Conservation (phyloP, 2,329 filamentous ascomycete genomes). For the Lecanoromycetidae sp. region DNA sequence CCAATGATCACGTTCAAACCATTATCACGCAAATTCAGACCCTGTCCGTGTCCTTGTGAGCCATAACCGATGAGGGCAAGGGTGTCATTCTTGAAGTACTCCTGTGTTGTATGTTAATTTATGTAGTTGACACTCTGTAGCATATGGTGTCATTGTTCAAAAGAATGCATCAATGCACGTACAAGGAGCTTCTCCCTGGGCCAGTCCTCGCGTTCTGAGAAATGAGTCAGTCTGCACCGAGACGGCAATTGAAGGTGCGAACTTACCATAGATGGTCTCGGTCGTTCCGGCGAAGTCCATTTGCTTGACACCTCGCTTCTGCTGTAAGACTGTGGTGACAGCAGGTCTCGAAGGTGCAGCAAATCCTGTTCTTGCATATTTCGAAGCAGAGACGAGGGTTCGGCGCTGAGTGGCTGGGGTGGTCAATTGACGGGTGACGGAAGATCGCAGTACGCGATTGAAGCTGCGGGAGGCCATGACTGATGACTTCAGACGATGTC, state of each 20-base stretch:
- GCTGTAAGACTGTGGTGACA: conserved; percentile 46
- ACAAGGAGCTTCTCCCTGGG: conserved; percentile 95
- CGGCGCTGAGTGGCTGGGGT: conserved; percentile 50
- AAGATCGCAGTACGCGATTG: conserved; percentile 53
- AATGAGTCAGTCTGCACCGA: conserved; percentile 18
- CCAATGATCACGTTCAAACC: conserved; percentile 97
- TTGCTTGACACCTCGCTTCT: conserved; percentile 84
- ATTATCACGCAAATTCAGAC: conserved; percentile 99
- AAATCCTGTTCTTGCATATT: conserved; percentile 43
- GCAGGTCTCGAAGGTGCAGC: conserved; percentile 34
- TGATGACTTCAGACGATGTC: too few relatives aligned
- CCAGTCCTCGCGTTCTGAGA: conserved; percentile 90
- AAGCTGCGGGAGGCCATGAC: conserved; percentile 65
- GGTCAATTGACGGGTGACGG: conserved; percentile 52
- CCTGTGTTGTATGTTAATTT: conserved; percentile 38
- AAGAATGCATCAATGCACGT: too few relatives aligned
- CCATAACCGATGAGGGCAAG: conserved; percentile 98
- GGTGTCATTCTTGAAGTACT: conserved; percentile 99
- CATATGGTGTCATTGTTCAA: neutral
- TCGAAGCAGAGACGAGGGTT: conserved; percentile 50
- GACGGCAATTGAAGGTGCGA: neutral
- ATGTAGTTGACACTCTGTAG: neutral
- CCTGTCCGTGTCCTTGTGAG: conserved; percentile 96
- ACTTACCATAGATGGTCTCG: conserved; percentile 83
- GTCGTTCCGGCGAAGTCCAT: conserved; percentile 95